Conservation (phyloP, 164 flowering plant species). For the Taxillus chinensis region DNA sequence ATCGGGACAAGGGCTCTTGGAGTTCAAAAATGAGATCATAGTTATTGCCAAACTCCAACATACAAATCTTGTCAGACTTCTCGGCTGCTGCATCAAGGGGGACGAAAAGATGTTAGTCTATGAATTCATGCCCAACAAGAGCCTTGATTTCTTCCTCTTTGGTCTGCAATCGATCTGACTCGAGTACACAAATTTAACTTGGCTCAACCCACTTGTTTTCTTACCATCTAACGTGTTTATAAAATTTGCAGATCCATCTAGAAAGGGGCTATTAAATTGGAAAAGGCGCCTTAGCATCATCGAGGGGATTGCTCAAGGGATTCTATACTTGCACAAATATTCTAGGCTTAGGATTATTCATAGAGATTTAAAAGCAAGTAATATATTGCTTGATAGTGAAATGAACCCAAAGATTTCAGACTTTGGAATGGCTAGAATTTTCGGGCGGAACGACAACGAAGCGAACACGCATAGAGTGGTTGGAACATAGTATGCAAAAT, state of each 20-base stretch:
- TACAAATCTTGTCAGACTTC: slow-evolving; percentile 8
- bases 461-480: slow-evolving; percentile 9
- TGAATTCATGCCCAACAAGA: slow-evolving; percentile 13
- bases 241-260: slow-evolving; percentile 5
- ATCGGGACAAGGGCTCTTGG: slow-evolving; percentile 9
- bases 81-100: slow-evolving; percentile 8
- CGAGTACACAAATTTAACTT: no score
- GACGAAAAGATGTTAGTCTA: slow-evolving; percentile 10
- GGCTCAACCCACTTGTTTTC: neutral
- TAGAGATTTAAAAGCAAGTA: slow-evolving; percentile 16
- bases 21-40: slow-evolving; percentile 9
- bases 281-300: slow-evolving; percentile 10
- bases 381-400: slow-evolving; percentile 12
- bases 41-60: slow-evolving; percentile 11
- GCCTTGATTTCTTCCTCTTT: slow-evolving; percentile 8
- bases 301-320: slow-evolving; percentile 15
- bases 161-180: slow-evolving; percentile 2
- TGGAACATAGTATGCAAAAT: slow-evolving; percentile 15
- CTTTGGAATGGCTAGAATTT: slow-evolving; percentile 18
- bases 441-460: slow-evolving; percentile 7
- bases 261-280: slow-evolving; percentile 12
- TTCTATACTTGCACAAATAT: slow-evolving; percentile 17
- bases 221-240: neutral
- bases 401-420: slow-evolving; percentile 19
- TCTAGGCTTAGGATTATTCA: slow-evolving; percentile 14